Percentiles rank a stretch among this genome's conserved stretches.
These are phyloP conservation scores for Cryptomeria japonica DNA, from an alignment of 75 land plant species.

Conservation along the genomic window DNA sequence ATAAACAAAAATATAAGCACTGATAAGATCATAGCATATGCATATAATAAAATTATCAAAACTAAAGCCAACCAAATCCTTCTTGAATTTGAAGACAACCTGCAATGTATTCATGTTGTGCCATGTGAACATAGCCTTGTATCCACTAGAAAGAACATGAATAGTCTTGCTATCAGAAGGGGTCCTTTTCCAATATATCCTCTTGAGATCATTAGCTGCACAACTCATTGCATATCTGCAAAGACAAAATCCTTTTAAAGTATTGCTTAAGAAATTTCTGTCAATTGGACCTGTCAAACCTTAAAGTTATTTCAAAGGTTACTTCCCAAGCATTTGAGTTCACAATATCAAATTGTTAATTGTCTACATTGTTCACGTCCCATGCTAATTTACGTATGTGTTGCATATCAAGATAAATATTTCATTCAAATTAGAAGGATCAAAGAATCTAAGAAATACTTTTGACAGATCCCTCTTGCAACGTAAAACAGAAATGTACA, in stretches of 20 bases:
- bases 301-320: background rate
- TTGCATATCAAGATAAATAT: background rate
- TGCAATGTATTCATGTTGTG: slow-evolving; percentile 88
- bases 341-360: background rate
- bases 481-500: background rate
- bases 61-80: background rate
- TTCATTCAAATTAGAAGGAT: background rate
- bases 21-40: background rate
- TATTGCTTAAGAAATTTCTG: background rate
- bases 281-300: background rate
- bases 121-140: slow-evolving; percentile 94
- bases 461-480: background rate
- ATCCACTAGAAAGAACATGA: slow-evolving; percentile 94
- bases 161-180: slow-evolving; percentile 71
- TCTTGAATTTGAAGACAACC: slow-evolving; percentile 33
- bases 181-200: slow-evolving; percentile 60
- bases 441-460: background rate
- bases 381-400: background rate
- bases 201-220: slow-evolving; percentile 76
- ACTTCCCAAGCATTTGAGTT: background rate
- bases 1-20: background rate
- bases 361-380: background rate
- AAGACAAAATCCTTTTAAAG: background rate
- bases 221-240: slow-evolving; percentile 92
- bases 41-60: background rate